Percentiles rank a stretch among this genome's conserved stretches.
Conservation (phyloP, 768 basidiomycete species). For the Termitomyces sp. region DNA sequence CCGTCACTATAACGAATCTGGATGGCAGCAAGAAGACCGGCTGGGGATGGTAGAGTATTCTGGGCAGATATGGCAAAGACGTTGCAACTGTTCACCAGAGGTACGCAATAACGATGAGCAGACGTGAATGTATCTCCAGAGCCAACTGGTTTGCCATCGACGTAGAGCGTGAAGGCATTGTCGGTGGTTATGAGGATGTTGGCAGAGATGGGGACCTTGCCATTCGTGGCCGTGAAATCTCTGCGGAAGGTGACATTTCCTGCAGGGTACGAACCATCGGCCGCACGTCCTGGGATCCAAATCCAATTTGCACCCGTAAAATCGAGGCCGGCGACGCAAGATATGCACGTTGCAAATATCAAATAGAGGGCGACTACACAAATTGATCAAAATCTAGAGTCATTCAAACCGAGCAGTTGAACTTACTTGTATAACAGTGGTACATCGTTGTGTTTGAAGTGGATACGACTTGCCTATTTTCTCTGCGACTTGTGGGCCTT, state of each 20-base stretch:
- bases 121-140: slow-evolving; percentile 16
- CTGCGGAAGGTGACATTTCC: slow-evolving; percentile 31
- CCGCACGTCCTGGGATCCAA: slow-evolving; percentile 25
- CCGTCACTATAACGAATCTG: slow-evolving; percentile 31
- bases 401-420: background rate
- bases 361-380: slow-evolving; percentile 4
- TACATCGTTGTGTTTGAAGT: background rate
- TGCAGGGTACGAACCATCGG: slow-evolving; percentile 19
- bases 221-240: slow-evolving; percentile 23
- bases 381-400: background rate
- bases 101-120: slow-evolving; percentile 29
- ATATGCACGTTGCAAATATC: slow-evolving; percentile 10
- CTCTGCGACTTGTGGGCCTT: background rate
- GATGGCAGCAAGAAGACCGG: slow-evolving; percentile 30
- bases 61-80: slow-evolving; percentile 31
- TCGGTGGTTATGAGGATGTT: slow-evolving; percentile 30
- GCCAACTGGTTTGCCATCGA: slow-evolving; percentile 29
- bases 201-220: slow-evolving; percentile 28
- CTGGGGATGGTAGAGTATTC: slow-evolving; percentile 20
- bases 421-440: background rate
- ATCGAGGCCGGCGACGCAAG: slow-evolving; percentile 10
- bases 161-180: slow-evolving; percentile 30
- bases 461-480: background rate
- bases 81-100: slow-evolving; percentile 26
- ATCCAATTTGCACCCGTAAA: slow-evolving; percentile 28